phyloP scores from a whole-genome alignment of 2,329 filamentous ascomycete genomes.

The Penicillium griseofulvum region DNA sequence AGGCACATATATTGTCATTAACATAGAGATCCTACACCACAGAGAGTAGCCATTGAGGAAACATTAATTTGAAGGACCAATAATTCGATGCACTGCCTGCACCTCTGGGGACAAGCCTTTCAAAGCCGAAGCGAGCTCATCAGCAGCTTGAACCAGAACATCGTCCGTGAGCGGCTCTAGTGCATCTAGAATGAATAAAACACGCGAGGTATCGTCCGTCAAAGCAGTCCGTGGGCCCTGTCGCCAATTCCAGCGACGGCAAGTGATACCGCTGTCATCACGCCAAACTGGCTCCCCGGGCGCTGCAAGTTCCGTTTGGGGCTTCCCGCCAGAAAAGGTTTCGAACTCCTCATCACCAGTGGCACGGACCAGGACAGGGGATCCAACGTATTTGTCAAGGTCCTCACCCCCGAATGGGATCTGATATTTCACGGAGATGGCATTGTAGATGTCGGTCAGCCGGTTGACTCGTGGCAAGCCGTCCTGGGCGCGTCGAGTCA shows the following conservation, averaged over 20 bases:
- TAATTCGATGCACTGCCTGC: background rate
- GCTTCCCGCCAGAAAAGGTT: conserved; percentile 30
- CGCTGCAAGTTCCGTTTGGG: conserved; percentile 16
- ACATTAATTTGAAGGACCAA: background rate
- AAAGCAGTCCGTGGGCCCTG: conserved; percentile 39
- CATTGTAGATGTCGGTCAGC: conserved; percentile 43
- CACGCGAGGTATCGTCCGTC: conserved; percentile 33
- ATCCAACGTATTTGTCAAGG: conserved; percentile 37
- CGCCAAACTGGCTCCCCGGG: conserved; percentile 42
- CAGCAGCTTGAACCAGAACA: conserved; percentile 9
- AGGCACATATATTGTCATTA: background rate
- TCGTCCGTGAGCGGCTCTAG: conserved; percentile 12
- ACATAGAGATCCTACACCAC: background rate
- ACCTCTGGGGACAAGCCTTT: conserved; percentile 7
- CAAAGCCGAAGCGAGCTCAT: conserved; percentile 13
- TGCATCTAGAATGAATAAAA: conserved; percentile 27
- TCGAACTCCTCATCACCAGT: conserved; percentile 37
- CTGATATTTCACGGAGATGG: conserved; percentile 40
- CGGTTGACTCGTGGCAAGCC: conserved; percentile 40
- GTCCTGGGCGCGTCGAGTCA: conserved; percentile 31
- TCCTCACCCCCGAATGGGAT: conserved; percentile 42
- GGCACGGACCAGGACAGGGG: conserved; percentile 31
- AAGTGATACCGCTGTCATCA: conserved; percentile 39
- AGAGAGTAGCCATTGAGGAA: background rate
- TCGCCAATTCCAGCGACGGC: conserved; percentile 43